Conservation (phyloP, 805 yeast species). For the Teunomyces pallodes region DNA sequence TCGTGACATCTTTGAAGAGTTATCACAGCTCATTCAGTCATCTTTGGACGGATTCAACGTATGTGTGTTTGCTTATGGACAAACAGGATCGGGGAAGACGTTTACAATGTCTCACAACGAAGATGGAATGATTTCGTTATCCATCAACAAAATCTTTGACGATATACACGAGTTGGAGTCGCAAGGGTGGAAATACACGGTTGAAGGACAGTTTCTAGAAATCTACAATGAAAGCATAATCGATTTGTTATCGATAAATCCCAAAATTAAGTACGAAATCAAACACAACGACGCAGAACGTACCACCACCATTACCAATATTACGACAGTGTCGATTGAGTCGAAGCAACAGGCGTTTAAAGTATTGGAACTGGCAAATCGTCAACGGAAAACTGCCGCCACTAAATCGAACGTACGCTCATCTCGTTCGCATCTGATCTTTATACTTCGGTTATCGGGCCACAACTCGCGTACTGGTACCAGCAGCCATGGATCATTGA, state of each 20-base stretch:
- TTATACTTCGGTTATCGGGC: constrained; percentile 62
- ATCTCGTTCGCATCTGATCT: constrained; percentile 88
- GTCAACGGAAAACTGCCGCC: constrained; percentile 72
- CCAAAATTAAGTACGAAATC: constrained; percentile 55
- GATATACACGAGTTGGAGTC: constrained; percentile 46
- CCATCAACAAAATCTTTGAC: constrained; percentile 67
- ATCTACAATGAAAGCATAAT: constrained; percentile 81
- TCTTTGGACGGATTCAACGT: constrained; percentile 85
- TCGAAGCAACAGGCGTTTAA: constrained; percentile 48
- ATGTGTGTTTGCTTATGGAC: constrained; percentile 95
- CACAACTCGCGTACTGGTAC: constrained; percentile 48
- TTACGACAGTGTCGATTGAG: constrained; percentile 48
- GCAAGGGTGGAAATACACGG: constrained; percentile 60
- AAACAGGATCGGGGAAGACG: constrained; percentile 91
- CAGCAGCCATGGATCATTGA: constrained; percentile 56
- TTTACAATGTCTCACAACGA: constrained; percentile 73
- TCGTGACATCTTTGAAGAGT: constrained; percentile 70
- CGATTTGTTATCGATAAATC: constrained; percentile 53
- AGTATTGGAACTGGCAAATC: constrained; percentile 53
- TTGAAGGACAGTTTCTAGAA: constrained; percentile 79
- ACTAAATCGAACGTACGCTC: constrained; percentile 81
- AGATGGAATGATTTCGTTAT: constrained; percentile 81
- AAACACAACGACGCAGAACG: constrained; percentile 58
- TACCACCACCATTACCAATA: constrained; percentile 61
- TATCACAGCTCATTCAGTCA: constrained; percentile 77